A percentile compares a stretch with the other conserved stretches of the same genome.
phyloP scores from a whole-genome alignment of 2,329 filamentous ascomycete species.

The Cladosporium sp. region DNA sequence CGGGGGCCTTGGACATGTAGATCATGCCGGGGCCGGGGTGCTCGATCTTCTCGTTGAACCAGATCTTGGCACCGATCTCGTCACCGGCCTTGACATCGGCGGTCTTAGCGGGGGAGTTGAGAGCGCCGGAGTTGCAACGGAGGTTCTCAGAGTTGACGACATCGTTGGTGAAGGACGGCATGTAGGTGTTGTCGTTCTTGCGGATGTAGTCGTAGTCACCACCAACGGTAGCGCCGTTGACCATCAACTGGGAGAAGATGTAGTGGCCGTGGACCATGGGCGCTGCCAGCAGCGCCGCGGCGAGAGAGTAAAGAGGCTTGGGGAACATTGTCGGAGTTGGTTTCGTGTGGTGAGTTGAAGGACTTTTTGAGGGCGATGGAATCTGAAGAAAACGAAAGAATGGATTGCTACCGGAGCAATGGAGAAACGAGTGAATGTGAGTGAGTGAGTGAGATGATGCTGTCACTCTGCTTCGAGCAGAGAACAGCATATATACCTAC shows the following conservation, averaged over 20 bases:
- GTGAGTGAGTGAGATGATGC: constrained; percentile 9
- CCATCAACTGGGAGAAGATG: constrained; percentile 26
- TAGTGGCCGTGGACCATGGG: constrained; percentile 21
- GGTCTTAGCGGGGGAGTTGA: constrained; percentile 19
- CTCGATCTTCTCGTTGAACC: constrained; percentile 23
- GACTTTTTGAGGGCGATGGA: background rate
- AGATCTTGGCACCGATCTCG: constrained; percentile 23
- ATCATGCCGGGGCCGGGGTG: constrained; percentile 25
- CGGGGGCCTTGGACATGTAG: constrained; percentile 26
- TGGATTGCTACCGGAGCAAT: constrained; percentile 9
- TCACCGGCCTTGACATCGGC: constrained; percentile 24
- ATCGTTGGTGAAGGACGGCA: constrained; percentile 22
- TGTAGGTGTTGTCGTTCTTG: constrained; percentile 24
- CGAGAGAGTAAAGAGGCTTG: constrained; percentile 15
- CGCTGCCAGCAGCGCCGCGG: constrained; percentile 20
- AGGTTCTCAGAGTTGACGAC: constrained; percentile 19
- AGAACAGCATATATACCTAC: constrained; percentile 8
- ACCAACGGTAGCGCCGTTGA: constrained; percentile 22
- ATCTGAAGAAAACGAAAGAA: constrained; percentile 9
- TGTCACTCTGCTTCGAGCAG: background rate
- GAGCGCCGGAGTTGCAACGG: constrained; percentile 22
- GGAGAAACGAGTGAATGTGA: constrained; percentile 16
- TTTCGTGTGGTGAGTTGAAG: background rate
- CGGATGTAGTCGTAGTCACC: constrained; percentile 26
- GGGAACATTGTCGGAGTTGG: constrained; percentile 8